Evolutionary conservation across 2,329 filamentous ascomycete genomes (phyloP).

Genomic region (Bimuria novae-zelandiae): DNA sequence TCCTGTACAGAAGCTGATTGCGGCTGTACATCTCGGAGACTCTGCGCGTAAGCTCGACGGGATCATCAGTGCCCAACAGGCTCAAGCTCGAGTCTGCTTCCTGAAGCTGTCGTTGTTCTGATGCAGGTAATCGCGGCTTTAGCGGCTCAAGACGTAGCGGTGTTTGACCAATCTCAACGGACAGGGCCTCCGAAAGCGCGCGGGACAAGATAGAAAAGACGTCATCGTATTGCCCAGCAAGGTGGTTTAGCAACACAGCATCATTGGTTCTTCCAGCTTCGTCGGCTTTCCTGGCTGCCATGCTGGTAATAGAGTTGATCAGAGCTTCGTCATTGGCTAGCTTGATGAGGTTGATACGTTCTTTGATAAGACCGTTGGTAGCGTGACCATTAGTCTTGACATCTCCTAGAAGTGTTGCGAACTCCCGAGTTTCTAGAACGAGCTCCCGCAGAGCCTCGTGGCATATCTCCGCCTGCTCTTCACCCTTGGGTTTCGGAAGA

Average conservation of each 20-base stretch:
- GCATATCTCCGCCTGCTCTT: constrained; percentile 78
- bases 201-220: constrained; percentile 91
- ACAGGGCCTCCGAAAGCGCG: constrained; percentile 85
- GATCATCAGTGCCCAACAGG: constrained; percentile 70
- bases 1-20: constrained; percentile 64
- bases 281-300: constrained; percentile 89
- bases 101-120: constrained; percentile 37
- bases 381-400: constrained; percentile 83
- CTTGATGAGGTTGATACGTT: constrained; percentile 79
- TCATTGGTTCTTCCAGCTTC: constrained; percentile 93
- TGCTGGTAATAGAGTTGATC: constrained; percentile 86
- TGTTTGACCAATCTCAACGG: constrained; percentile 82
- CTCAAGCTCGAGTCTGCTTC: constrained; percentile 58
- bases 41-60: constrained; percentile 64
- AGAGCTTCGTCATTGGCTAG: constrained; percentile 81
- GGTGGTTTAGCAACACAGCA: constrained; percentile 90
- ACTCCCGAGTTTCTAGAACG: constrained; percentile 95
- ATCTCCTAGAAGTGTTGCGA: constrained; percentile 90
- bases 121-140: constrained; percentile 64
- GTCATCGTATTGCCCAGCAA: constrained; percentile 92
- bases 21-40: constrained; percentile 66
- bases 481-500: constrained; percentile 72
- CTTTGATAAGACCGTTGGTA: constrained; percentile 84
- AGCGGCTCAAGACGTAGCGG: constrained; percentile 78
- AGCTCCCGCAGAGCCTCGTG: constrained; percentile 92